Base-by-base conservation (phyloP, 805 yeast genomes). In the Schwanniomyces polymorphus region DNA sequence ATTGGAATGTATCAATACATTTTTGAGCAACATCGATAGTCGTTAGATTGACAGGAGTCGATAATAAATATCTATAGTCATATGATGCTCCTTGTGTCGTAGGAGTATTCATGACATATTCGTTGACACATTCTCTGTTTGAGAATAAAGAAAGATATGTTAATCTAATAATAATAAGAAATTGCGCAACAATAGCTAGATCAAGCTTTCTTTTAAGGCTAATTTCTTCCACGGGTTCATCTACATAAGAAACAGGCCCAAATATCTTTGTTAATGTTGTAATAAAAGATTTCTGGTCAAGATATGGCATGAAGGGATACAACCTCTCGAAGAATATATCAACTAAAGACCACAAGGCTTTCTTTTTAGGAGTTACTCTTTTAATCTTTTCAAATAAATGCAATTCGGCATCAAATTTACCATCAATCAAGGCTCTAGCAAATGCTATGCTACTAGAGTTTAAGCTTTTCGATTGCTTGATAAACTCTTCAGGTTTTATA, bases 261-360 rank as follows among this genome's bases (percentile, higher is more conserved):
- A 67, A 43, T 16, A 65, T 48, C 27, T 38, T 52, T 17, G 46
- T 34, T 8, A 65, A 31, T 6, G 55, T 47, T 4, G 45, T 51
- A 38, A 54, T 58, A 23, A 67, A 58, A n/a, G 18, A 16, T 9
- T 52, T 60, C 46, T 67, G 66, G 47, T 67, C 72, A 8, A 67
- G 41, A 29, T 58, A 57, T 0, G 72, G 70, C 47, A 63, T 48
- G 39, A 54, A 57, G 1, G 61, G 55, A 44, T 65, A 65, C 7
- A 66, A 52, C n/a, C 57, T 46, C 21, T 50, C 45, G 45, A 67
- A 67, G 39, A 58, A 67, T 4, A 64, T 53, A 38, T 59, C 60
- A 17, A 59, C 46, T 21, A 65, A 47, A 14, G 52, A 40, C 70
- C 70, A 63, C 12, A 64, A 42, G 12, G 57, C 63, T 40, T 51